Evolutionary conservation across 768 basidiomycete genomes (phyloP).

Genomic region (Mrakia gelida): DNA sequence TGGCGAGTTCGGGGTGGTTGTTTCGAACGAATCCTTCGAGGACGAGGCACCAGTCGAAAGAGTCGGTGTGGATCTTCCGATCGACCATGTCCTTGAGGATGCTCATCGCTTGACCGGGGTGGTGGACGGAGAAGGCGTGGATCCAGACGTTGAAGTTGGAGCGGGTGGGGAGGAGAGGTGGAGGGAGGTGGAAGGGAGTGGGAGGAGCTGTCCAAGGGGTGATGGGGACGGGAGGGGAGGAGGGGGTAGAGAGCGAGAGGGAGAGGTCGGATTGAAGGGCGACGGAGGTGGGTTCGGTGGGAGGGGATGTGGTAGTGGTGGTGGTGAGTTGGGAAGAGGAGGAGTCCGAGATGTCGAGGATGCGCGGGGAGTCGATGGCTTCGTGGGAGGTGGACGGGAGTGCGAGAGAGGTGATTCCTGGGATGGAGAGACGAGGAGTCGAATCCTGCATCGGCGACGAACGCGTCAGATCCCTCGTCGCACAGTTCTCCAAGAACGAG

Average conservation of each 20-base stretch:
- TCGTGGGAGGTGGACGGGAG: not conserved
- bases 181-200: slow-evolving; percentile 13
- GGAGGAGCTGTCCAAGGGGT: slow-evolving; percentile 15
- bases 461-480: not conserved
- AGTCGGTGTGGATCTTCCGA: slow-evolving; percentile 9
- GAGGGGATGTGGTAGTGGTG: not conserved
- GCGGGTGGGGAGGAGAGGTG: not conserved
- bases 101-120: not conserved
- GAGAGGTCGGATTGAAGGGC: not conserved
- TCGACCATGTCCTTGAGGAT: slow-evolving; percentile 19
- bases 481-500: not conserved
- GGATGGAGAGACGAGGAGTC: not conserved
- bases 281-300: not conserved
- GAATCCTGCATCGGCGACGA: not conserved
- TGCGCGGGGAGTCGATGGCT: not conserved
- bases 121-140: not conserved
- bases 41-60: not conserved
- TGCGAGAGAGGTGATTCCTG: not conserved
- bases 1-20: not conserved
- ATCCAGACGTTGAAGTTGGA: not conserved
- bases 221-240: not conserved
- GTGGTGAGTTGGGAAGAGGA: not conserved
- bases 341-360: not conserved
- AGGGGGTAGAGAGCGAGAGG: not conserved
- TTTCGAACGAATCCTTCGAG: slow-evolving; percentile 6